phyloP scores from a whole-genome alignment of 768 basidiomycete genomes.

The Lentinula edodes region DNA sequence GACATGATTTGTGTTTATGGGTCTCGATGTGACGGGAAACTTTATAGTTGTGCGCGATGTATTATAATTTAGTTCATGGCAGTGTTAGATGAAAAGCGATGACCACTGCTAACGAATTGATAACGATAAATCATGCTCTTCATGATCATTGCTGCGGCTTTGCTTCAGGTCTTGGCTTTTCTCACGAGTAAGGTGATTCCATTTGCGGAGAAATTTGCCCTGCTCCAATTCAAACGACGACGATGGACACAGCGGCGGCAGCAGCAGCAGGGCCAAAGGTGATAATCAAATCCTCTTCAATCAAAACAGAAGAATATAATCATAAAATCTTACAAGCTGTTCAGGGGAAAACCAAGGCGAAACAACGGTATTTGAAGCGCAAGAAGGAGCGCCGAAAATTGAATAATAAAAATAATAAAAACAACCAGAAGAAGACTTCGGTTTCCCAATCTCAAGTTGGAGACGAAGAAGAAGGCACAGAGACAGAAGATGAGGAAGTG shows the following conservation, averaged over 20 bases:
- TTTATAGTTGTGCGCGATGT: not conserved
- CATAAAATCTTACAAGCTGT: not conserved
- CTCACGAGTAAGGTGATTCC: not conserved
- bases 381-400: conserved; percentile 62
- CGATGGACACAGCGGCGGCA: not conserved
- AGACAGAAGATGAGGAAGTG: conserved; percentile 17
- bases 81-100: not conserved
- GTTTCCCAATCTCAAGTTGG: conserved; percentile 9
- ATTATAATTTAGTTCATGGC: not conserved
- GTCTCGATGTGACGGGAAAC: not conserved
- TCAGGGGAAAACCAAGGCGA: conserved; percentile 64
- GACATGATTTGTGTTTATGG: not conserved
- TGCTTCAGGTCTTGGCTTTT: not conserved
- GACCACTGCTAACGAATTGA: not conserved
- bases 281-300: not conserved
- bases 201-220: not conserved
- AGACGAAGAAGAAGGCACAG: conserved; percentile 18
- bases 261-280: not conserved
- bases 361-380: conserved; percentile 65
- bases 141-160: not conserved
- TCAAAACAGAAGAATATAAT: not conserved
- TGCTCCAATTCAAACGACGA: no score
- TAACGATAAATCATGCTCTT: not conserved
- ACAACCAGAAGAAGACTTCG: not conserved
- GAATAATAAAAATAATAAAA: conserved; percentile 20